Evolutionary conservation across 805 yeast genomes (phyloP), one percentile per base, ranked within the genome.

Genomic region (Jamesozyma jinghongensis): DNA sequence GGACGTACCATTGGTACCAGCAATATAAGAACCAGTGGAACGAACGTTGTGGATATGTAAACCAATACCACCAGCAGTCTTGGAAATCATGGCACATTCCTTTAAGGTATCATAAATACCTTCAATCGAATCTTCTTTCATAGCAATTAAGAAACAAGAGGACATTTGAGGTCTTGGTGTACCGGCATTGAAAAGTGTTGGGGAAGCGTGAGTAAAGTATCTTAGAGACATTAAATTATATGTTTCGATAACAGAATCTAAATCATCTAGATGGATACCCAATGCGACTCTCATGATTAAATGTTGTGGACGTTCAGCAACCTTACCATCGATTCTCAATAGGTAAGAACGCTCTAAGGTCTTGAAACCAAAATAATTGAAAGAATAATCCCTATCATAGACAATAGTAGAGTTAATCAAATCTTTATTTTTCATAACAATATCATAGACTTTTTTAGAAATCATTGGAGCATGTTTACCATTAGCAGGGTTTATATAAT

Each of bases 11-110:
- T 85, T 85, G 5, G 96, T 79, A 37, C 95, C 92, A 18, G 94
- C 80, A 48, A 88, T 87, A 56, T 79, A 78, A 0, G 95, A 72
- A 5, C 97, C 97, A 14, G 78, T 70, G 1, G 90, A 74, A 53
- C 97, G 75, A 39, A 88, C 79, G 61, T 87, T 82, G 54, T 84
- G 87, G 34, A 85, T 75, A 59, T 86, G 92, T 38, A 88, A 63
- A 14, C 97, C 97, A 45, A 88, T 77, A 40, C 97, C 97, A 40
- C 97, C 97, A 4, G 97, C 87, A 26, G 90, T 75, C 64, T 88
- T 88, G 36, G 95, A 85, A 36, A 88, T 88, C 56, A 86, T 67
- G 3, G 97, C 97, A 48, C 92, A 74, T 45, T 81, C 78, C 62
- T 87, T 82, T 36, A 88, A 70, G 2, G 97, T 85, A 43, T 83